Conservation (phyloP, 2,329 filamentous ascomycete species). For the Westerdykella ornata region DNA sequence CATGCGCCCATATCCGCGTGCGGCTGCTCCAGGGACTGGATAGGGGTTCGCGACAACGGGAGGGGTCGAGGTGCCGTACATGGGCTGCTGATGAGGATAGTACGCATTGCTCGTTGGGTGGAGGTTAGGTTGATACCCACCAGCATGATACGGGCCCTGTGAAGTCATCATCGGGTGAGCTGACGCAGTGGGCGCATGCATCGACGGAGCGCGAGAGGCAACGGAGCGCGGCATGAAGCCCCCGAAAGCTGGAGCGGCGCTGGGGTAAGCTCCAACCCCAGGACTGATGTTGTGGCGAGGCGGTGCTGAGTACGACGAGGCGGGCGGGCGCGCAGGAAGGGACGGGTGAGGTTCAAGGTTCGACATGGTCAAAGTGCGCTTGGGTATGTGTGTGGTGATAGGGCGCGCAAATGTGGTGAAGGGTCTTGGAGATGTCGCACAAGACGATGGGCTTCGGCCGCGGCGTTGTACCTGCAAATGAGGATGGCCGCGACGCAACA, state of each 20-base stretch:
- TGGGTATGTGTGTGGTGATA: not conserved
- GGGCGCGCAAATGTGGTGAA: too few relatives aligned
- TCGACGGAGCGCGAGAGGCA: conserved; percentile 36
- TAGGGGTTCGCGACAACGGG: conserved; percentile 80
- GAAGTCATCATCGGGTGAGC: conserved; percentile 33
- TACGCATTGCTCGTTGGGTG: conserved; percentile 44
- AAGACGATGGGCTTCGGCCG: too few relatives aligned
- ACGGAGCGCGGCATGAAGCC: conserved; percentile 57
- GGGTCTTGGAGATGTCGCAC: too few relatives aligned
- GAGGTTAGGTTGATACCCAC: conserved; percentile 33
- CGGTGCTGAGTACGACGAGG: conserved; percentile 55
- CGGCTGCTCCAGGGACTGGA: conserved; percentile 45
- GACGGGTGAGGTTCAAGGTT: conserved; percentile 47
- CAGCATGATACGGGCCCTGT: conserved; percentile 39
- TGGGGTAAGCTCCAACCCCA: conserved; percentile 30
- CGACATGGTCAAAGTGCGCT: conserved; percentile 56
- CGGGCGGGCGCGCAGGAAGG: conserved; percentile 71
- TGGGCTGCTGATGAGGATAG: conserved; percentile 41
- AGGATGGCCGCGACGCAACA: too few relatives aligned
- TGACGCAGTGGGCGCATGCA: conserved; percentile 24
- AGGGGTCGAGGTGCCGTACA: conserved; percentile 40
- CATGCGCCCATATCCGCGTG: conserved; percentile 30
- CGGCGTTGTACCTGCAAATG: too few relatives aligned
- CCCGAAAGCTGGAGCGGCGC: conserved; percentile 40
- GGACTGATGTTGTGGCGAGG: conserved; percentile 42